These are phyloP conservation scores for Elymus sibiricus DNA, from an alignment of 176 grass and related monocot species.

Conservation along the genomic window DNA sequence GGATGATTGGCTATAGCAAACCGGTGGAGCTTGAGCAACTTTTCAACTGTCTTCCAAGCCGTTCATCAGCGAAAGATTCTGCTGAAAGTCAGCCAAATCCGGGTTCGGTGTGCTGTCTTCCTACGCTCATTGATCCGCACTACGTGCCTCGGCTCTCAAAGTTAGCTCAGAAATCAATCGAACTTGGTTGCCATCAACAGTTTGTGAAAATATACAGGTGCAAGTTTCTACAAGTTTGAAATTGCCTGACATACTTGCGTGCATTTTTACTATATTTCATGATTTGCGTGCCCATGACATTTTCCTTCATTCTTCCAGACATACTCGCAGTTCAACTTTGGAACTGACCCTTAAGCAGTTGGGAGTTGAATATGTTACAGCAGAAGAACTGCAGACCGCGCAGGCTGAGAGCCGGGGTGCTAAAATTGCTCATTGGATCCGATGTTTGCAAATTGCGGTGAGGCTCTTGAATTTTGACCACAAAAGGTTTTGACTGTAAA, in stretches of 20 bases:
- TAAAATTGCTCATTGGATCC: slow-evolving; percentile 52
- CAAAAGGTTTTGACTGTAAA: neutral
- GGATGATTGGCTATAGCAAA: slow-evolving; percentile 45
- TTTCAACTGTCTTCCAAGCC: slow-evolving; percentile 43
- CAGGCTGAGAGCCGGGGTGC: slow-evolving; percentile 38
- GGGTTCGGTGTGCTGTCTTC: slow-evolving; percentile 29
- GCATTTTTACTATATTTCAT: neutral
- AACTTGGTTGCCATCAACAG: slow-evolving; percentile 43
- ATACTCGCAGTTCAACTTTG: slow-evolving; percentile 42
- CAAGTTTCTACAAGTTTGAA: neutral
- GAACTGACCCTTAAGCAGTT: slow-evolving; percentile 48
- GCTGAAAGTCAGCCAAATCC: neutral
- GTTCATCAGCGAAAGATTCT: slow-evolving; percentile 22
- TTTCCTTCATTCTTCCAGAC: slow-evolving; percentile 24
- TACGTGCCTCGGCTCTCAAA: slow-evolving; percentile 46
- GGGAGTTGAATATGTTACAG: slow-evolving; percentile 52
- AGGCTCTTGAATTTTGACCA: slow-evolving; percentile 8
- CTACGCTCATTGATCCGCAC: slow-evolving; percentile 48
- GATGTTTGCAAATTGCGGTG: slow-evolving; percentile 50
- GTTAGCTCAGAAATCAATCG: slow-evolving; percentile 46
- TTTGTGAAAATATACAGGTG: slow-evolving; percentile 65
- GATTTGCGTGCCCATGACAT: neutral
- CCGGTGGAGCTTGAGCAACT: slow-evolving; percentile 40
- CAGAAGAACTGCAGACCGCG: slow-evolving; percentile 54
- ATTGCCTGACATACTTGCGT: neutral